A percentile compares a stretch with the other conserved stretches of the same genome.
These are phyloP conservation scores for Annulohypoxylon moriforme DNA, from an alignment of 495 filamentous ascomycete genomes.

Conservation along the genomic window DNA sequence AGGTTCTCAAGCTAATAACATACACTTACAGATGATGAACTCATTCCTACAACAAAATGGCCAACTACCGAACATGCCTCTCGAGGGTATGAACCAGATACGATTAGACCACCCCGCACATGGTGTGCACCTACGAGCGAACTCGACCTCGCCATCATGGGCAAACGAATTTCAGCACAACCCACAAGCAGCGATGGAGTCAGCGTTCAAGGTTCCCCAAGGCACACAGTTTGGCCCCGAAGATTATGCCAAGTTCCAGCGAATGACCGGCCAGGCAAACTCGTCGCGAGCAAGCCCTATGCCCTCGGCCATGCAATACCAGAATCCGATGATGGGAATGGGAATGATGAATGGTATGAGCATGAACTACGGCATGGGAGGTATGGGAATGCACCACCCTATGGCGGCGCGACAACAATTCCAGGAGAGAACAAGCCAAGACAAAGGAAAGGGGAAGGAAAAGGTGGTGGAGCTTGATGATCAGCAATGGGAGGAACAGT, in stretches of 20 bases:
- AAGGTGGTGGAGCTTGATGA: conserved; percentile 94
- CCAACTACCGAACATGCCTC: conserved; percentile 56
- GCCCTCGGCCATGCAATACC: conserved; percentile 47
- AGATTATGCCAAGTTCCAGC: conserved; percentile 88
- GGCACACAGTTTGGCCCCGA: conserved; percentile 78
- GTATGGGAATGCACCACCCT: conserved; percentile 66
- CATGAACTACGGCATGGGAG: conserved; percentile 29
- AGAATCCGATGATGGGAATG: conserved; percentile 54
- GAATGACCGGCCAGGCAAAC: conserved; percentile 66
- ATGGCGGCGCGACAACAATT: conserved; percentile 58
- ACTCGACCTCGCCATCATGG: conserved; percentile 69
- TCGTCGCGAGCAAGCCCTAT: conserved; percentile 62
- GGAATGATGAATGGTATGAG: conserved; percentile 53
- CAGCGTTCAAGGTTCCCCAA: conserved; percentile 72
- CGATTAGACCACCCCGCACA: conserved; percentile 54
- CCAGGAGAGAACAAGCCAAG: conserved; percentile 52
- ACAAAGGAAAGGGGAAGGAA: conserved; percentile 83
- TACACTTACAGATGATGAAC: conserved; percentile 81
- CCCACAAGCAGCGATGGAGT: conserved; percentile 81
- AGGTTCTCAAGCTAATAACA: conserved; percentile 21
- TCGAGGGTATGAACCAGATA: conserved; percentile 54
- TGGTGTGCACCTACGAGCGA: conserved; percentile 64
- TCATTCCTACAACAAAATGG: conserved; percentile 83
- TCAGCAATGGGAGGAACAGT: conserved; percentile 94
- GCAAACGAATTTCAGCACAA: conserved; percentile 66